Evolutionary conservation across 495 filamentous ascomycete genomes (phyloP).

Genomic region (Neurospora sp.): DNA sequence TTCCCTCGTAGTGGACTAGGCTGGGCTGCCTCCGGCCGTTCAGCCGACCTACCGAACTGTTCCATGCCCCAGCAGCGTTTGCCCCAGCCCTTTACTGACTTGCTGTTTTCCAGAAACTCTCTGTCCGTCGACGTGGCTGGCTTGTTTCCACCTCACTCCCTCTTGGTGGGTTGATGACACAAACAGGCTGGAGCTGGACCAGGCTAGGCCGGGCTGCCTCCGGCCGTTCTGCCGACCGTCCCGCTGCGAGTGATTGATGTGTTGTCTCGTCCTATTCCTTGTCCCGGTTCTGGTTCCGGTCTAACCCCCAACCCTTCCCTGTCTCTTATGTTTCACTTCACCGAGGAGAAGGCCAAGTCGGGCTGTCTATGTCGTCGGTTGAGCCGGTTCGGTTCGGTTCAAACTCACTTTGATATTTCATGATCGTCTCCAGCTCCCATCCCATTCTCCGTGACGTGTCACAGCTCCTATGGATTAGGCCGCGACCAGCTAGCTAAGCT

Average conservation of each 20-base stretch:
- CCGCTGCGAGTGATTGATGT: neutral
- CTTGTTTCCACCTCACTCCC: neutral
- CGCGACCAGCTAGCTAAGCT: neutral
- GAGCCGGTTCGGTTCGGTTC: neutral
- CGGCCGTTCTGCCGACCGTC: neutral
- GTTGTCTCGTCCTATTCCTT: neutral
- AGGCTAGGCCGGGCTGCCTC: neutral
- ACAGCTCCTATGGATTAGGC: neutral
- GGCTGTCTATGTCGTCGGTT: neutral
- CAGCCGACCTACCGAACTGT: neutral
- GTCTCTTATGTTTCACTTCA: neutral
- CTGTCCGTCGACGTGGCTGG: neutral
- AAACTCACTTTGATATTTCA: neutral
- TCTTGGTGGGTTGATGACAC: neutral
- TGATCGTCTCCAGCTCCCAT: neutral
- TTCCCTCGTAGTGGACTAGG: neutral
- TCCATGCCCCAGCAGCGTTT: neutral
- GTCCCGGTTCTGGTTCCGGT: neutral
- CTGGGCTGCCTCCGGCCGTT: neutral
- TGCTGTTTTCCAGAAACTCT: neutral
- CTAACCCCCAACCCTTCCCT: neutral
- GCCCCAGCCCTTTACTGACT: neutral
- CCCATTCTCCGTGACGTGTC: neutral
- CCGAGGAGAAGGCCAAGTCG: neutral
- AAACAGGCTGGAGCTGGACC: neutral